phyloP scores from a whole-genome alignment of 768 basidiomycete species.

The Mycena indigotica region DNA sequence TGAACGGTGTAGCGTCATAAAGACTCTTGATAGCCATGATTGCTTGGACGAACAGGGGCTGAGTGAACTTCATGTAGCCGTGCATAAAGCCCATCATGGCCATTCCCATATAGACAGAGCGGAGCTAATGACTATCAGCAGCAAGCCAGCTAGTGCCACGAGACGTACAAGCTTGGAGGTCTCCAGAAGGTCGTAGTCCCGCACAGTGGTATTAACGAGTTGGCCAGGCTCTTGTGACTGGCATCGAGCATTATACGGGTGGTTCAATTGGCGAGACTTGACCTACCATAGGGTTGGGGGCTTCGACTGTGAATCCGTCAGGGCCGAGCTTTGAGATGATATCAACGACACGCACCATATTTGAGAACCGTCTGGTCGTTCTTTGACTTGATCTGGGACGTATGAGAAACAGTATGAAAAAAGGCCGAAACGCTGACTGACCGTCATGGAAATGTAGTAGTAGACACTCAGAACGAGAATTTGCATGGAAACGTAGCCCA shows the following conservation, averaged over 20 bases:
- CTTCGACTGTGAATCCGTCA: conserved; percentile 58
- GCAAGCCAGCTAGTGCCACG: neutral
- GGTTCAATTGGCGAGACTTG: neutral
- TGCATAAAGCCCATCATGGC: conserved; percentile 94
- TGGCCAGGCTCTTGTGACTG: conserved; percentile 68
- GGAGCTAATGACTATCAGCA: conserved; percentile 44
- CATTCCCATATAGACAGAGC: conserved; percentile 69
- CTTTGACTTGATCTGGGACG: conserved; percentile 80
- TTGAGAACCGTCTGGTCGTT: conserved; percentile 96
- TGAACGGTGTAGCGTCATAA: conserved; percentile 83
- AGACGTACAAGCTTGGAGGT: conserved; percentile 71
- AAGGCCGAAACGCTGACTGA: conserved; percentile 44
- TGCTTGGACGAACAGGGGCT: conserved; percentile 92
- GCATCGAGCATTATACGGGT: neutral
- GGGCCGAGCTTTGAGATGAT: conserved; percentile 9
- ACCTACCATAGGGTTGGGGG: conserved; percentile 72
- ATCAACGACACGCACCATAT: conserved; percentile 74
- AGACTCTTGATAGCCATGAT: conserved; percentile 94
- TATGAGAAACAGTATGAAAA: neutral
- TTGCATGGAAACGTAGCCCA: conserved; percentile 81
- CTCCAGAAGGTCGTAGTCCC: conserved; percentile 92
- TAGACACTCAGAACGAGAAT: conserved; percentile 70
- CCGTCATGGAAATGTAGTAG: conserved; percentile 77
- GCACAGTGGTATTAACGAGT: conserved; percentile 87
- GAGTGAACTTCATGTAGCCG: conserved; percentile 92